phyloP scores from a whole-genome alignment of 345 rosid genomes.

The Mallotus nudiflorus region DNA sequence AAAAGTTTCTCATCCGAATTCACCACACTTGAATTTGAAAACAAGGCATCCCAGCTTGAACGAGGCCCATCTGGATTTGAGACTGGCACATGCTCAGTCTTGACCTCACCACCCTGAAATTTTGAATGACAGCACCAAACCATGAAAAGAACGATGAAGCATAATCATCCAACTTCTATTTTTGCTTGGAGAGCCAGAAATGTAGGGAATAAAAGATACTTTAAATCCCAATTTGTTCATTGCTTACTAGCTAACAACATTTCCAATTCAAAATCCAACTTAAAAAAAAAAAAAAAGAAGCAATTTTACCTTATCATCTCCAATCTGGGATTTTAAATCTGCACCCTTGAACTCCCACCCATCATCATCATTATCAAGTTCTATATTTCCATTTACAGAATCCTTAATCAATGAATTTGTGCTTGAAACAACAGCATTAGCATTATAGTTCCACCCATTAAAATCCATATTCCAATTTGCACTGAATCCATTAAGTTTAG shows the following conservation, averaged over 20 bases:
- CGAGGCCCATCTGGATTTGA: background rate
- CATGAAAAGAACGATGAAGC: background rate
- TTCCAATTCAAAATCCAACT: too few species aligned
- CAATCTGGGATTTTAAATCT: slow-evolving; percentile 17
- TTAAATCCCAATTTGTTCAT: background rate
- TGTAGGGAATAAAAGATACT: too few species aligned
- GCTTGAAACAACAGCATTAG: slow-evolving; percentile 19
- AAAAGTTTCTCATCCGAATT: slow-evolving; percentile 8
- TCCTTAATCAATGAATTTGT: slow-evolving; percentile 21
- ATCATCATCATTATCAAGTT: slow-evolving; percentile 31
- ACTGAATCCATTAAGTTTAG: slow-evolving; percentile 20
- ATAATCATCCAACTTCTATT: background rate
- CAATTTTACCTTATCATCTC: slow-evolving; percentile 1
- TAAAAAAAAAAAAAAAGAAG: too few species aligned
- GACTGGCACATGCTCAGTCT: slow-evolving; percentile 7
- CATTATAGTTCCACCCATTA: slow-evolving; percentile 23
- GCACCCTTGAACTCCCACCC: slow-evolving; percentile 54
- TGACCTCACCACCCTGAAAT: slow-evolving; percentile 13
- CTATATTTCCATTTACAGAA: slow-evolving; percentile 15
- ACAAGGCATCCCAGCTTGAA: slow-evolving; percentile 12
- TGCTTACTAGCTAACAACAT: too few species aligned
- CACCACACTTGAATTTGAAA: slow-evolving; percentile 5
- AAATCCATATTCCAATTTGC: slow-evolving; percentile 41
- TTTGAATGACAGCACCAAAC: background rate
- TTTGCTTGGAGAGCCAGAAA: background rate